Base-by-base conservation (phyloP, 495 filamentous ascomycete genomes). In the Haplographium delicatum region DNA sequence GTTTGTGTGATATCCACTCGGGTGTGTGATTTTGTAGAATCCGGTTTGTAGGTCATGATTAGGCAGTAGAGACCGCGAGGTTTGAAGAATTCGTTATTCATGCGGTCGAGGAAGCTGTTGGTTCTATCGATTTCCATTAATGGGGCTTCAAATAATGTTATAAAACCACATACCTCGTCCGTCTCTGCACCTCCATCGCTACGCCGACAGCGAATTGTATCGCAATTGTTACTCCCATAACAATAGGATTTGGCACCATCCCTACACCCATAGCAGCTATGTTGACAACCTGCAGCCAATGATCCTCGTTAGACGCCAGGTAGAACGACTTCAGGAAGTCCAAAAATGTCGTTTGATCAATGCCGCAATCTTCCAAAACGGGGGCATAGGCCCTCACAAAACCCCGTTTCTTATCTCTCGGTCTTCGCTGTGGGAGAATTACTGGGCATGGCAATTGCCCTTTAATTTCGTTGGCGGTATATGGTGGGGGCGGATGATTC, bases 1-100 rank as follows among this genome's bases (percentile, higher is more conserved):
- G 56, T 19, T 60, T 65, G 24, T 35, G 61, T 60, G 56, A 62
- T 64, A 26, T 73, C 67, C 27, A 68, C 59, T 4, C 56, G 34
- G 10, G 59, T 59, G 6, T 57, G 56, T 5, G 68, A 57, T 2
- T 57, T 42, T 4, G 56, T 39, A 0, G 60, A 61, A 9, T 73
- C 65, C 1, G 76, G 72, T 18, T 78, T 73, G 62, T 75, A 82
- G 7, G 76, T 76, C 74, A 85, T 79, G 27, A 85, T 64, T 4
- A 84, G 60, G 46, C 73, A 77, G 60, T 73, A 82, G 0, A 84
- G 68, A 5, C 81, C 81, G 15, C 72, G 75, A 0, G 81, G 81
- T 24, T 65, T 67, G 64, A 83, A 84, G 37, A 81, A 70, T 27
- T 76, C 66, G 5, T 73, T 62, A 62, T 84, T 84, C 59, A 80